Evolutionary conservation across 257 asterid species (phyloP).

Genomic region (Solanum tarijense): DNA sequence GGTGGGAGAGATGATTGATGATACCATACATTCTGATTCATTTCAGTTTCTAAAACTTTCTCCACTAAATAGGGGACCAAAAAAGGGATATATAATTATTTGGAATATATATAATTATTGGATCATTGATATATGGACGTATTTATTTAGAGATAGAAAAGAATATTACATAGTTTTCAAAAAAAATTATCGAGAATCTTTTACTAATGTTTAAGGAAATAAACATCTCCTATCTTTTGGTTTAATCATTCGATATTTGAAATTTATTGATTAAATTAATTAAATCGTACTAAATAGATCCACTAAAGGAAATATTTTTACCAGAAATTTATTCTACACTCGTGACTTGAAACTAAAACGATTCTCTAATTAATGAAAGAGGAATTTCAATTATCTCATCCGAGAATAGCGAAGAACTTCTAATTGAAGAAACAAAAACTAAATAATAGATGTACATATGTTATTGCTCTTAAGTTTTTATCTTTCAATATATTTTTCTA

Average conservation of each 20-base stretch:
- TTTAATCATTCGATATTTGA: not conserved
- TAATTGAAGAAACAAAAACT: not conserved
- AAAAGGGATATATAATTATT: conserved; percentile 12
- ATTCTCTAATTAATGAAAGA: too few relatives aligned
- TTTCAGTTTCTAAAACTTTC: conserved; percentile 11
- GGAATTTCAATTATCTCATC: not conserved
- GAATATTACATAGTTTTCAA: not conserved
- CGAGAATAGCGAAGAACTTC: too few relatives aligned
- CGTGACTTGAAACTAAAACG: not conserved
- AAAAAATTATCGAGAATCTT: not conserved
- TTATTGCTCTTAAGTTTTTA: not conserved
- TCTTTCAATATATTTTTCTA: not conserved
- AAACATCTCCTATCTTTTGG: not conserved
- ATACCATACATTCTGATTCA: not conserved
- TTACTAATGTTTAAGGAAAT: not conserved
- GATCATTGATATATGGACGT: not conserved
- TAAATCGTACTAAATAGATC: not conserved
- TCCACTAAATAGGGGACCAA: conserved; percentile 17
- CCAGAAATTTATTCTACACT: not conserved
- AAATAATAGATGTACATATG: not conserved
- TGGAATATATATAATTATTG: not conserved
- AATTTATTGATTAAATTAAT: not conserved
- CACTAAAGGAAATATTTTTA: not conserved
- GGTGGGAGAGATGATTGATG: not conserved
- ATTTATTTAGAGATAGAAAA: not conserved